phyloP scores from a whole-genome alignment of 768 basidiomycete species.

The Tubosaeta sp. region DNA sequence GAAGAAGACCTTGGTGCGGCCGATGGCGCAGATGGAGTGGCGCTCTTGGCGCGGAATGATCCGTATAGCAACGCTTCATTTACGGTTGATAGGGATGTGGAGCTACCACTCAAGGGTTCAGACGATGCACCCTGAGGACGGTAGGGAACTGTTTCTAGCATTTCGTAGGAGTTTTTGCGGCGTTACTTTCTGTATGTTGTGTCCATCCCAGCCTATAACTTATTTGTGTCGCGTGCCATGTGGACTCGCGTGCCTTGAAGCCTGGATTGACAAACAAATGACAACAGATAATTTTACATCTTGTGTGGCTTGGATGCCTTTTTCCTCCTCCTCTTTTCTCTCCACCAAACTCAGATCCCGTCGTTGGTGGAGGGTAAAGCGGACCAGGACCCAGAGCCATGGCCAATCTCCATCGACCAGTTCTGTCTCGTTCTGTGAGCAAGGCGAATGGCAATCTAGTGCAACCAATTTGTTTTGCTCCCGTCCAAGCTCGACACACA shows the following conservation, averaged over 20 bases:
- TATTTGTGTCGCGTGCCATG: not conserved
- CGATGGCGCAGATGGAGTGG: constrained; percentile 8
- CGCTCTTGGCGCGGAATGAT: constrained; percentile 12
- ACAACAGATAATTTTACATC: constrained; percentile 18
- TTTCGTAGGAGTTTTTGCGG: not conserved
- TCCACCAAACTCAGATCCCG: constrained; percentile 41
- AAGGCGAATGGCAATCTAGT: constrained; percentile 31
- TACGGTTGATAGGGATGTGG: constrained; percentile 2
- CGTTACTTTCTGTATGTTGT: not conserved
- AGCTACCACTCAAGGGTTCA: constrained; percentile 1
- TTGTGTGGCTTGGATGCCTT: constrained; percentile 7
- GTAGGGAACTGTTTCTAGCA: not conserved
- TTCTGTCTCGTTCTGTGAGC: constrained; percentile 43
- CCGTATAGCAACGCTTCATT: constrained; percentile 1
- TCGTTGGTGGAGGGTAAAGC: constrained; percentile 47
- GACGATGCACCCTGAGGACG: not conserved
- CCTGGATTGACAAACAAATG: constrained; percentile 14
- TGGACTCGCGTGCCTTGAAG: not conserved
- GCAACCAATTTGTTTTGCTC: constrained; percentile 33
- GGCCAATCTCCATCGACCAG: constrained; percentile 34
- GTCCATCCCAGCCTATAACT: not conserved
- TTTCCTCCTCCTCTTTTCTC: constrained; percentile 38
- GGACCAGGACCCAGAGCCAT: constrained; percentile 26
- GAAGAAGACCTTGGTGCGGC: constrained; percentile 36
- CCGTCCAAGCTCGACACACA: constrained; percentile 19